phyloP scores from a whole-genome alignment of 257 asterid genomes.

The Nicotiana benthamiana region DNA sequence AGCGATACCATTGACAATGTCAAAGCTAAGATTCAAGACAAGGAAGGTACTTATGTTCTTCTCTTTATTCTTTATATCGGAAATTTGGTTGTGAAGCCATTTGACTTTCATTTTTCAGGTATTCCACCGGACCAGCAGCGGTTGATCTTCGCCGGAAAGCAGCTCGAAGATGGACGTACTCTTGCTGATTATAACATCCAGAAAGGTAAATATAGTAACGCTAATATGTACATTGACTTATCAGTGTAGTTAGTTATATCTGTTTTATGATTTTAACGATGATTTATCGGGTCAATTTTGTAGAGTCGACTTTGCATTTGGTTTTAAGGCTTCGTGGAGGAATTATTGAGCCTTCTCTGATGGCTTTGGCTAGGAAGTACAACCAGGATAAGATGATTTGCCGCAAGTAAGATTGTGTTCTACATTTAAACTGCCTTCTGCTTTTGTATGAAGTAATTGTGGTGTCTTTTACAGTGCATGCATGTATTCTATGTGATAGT shows the following conservation, averaged over 20 bases:
- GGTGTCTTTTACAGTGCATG: not conserved
- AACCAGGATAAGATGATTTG: constrained; percentile 62
- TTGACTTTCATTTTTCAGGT: constrained; percentile 16
- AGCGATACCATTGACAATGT: constrained; percentile 28
- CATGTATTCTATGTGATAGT: not conserved
- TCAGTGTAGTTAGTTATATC: not conserved
- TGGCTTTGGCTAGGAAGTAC: constrained; percentile 62
- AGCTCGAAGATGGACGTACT: constrained; percentile 38
- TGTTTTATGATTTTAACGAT: not conserved
- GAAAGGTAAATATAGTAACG: constrained; percentile 13
- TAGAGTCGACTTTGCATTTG: constrained; percentile 61
- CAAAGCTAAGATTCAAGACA: constrained; percentile 27
- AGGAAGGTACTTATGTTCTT: constrained; percentile 10
- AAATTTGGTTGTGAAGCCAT: not conserved
- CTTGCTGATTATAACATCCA: constrained; percentile 36
- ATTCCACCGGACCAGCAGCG: constrained; percentile 82
- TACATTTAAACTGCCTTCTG: not conserved
- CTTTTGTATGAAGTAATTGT: not conserved
- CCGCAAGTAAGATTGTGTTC: constrained; percentile 44
- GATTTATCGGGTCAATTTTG: not conserved
- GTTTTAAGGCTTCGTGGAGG: constrained; percentile 75
- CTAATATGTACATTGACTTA: not conserved
- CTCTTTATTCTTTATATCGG: not conserved
- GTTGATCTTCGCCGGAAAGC: constrained; percentile 38
- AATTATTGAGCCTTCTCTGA: constrained; percentile 57